phyloP scores from a whole-genome alignment of 2,329 filamentous ascomycete species.

The Epichloe baconii region DNA sequence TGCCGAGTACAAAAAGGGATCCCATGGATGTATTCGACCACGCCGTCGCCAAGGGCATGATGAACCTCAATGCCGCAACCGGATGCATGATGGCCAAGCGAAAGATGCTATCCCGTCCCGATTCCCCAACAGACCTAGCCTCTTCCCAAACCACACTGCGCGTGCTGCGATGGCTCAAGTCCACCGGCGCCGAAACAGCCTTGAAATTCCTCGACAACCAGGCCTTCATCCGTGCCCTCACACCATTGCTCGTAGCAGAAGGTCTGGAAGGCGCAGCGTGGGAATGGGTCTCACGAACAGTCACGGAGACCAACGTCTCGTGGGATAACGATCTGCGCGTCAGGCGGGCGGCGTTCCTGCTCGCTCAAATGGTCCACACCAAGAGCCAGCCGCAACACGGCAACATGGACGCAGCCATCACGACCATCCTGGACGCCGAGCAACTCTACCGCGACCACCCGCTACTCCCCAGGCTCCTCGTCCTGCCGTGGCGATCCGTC shows the following conservation, averaged over 20 bases:
- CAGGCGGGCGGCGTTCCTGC: conserved; percentile 18
- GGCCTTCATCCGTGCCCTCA: conserved; percentile 26
- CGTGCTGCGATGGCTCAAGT: conserved; percentile 40
- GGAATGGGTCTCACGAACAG: conserved; percentile 36
- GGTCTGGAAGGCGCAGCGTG: conserved; percentile 36
- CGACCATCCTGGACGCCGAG: conserved; percentile 33
- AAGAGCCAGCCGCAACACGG: conserved; percentile 24
- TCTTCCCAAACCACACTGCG: conserved; percentile 32
- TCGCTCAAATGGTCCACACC: conserved; percentile 30
- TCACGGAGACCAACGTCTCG: conserved; percentile 15
- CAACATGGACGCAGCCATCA: conserved; percentile 37
- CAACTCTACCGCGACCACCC: conserved; percentile 24
- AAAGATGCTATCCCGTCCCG: conserved; percentile 21
- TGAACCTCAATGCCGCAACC: conserved; percentile 39
- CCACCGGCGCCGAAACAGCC: conserved; percentile 33
- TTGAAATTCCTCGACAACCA: conserved; percentile 31
- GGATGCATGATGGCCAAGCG: conserved; percentile 39
- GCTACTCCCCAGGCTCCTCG: conserved; percentile 23
- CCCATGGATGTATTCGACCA: conserved; percentile 43
- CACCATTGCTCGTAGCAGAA: conserved; percentile 40
- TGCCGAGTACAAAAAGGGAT: conserved; percentile 18
- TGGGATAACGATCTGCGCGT: conserved; percentile 12
- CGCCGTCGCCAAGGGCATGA: conserved; percentile 41
- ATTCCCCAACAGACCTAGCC: conserved; percentile 19
- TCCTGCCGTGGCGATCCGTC: conserved; percentile 31